Evolutionary conservation across 306 rosid species (phyloP).

Genomic region (Arachis stenosperma): DNA sequence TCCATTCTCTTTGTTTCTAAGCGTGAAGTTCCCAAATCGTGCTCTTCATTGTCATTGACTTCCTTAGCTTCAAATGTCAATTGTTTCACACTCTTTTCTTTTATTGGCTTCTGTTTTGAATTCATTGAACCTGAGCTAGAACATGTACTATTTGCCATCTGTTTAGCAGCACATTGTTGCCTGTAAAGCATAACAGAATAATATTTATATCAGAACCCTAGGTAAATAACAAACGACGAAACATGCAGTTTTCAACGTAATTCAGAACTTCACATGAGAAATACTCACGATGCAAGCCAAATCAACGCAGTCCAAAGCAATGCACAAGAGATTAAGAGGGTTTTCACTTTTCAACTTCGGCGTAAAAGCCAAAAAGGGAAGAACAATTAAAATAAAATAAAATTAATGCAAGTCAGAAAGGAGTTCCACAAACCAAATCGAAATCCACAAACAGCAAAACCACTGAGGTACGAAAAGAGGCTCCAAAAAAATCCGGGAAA

Average conservation of each 20-base stretch:
- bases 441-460: slow-evolving; percentile 19
- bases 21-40: slow-evolving; percentile 31
- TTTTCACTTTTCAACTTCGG: neutral
- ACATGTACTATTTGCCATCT: slow-evolving; percentile 61
- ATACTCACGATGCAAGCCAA: neutral
- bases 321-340: neutral
- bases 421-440: slow-evolving; percentile 27
- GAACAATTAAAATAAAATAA: too few relatives aligned
- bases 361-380: neutral
- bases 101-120: slow-evolving; percentile 44
- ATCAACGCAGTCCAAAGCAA: slow-evolving; percentile 1
- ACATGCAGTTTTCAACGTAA: neutral
- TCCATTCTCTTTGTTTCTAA: slow-evolving; percentile 46
- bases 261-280: neutral
- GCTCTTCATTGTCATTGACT: slow-evolving; percentile 42
- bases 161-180: slow-evolving; percentile 32
- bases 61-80: slow-evolving; percentile 51
- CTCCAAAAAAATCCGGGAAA: neutral
- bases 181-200: slow-evolving; percentile 25
- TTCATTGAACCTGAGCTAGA: slow-evolving; percentile 51
- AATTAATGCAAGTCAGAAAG: neutral
- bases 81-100: slow-evolving; percentile 57
- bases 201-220: slow-evolving; percentile 23
- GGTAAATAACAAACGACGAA: neutral
- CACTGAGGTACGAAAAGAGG: neutral